phyloP scores from a whole-genome alignment of 2,329 filamentous ascomycete genomes.

The Ophiostoma piceae region DNA sequence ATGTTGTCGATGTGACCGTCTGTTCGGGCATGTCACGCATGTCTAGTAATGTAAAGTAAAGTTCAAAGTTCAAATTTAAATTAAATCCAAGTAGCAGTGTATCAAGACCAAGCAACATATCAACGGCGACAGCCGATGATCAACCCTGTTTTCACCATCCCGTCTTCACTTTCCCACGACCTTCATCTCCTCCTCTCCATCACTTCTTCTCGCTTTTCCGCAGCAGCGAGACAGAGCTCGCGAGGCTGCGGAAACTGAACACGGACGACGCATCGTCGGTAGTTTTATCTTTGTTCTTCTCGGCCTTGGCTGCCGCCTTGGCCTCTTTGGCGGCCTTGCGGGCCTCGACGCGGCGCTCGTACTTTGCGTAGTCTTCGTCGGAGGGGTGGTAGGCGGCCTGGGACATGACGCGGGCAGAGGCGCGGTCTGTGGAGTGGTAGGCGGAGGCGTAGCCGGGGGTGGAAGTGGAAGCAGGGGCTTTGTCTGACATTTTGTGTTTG shows the following conservation, averaged over 20 bases:
- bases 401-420: constrained; percentile 14
- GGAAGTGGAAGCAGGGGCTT: not conserved
- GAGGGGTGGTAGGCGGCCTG: constrained; percentile 22
- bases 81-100: too few species aligned
- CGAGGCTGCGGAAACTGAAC: constrained; percentile 25
- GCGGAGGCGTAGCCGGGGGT: not conserved
- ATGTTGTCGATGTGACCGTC: too few species aligned
- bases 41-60: too few species aligned
- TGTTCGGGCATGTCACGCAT: too few species aligned
- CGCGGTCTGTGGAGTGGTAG: constrained; percentile 18
- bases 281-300: constrained; percentile 9
- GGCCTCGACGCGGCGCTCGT: constrained; percentile 19
- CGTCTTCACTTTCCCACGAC: too few species aligned
- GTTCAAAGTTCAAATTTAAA: too few species aligned
- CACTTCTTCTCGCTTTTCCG: constrained; percentile 15
- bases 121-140: too few species aligned
- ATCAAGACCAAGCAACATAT: too few species aligned
- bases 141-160: not conserved
- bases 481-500: not conserved
- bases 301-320: constrained; percentile 20
- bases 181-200: too few species aligned
- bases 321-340: constrained; percentile 18
- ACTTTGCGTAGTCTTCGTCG: constrained; percentile 13
- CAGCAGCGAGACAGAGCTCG: constrained; percentile 26
- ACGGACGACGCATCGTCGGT: constrained; percentile 16